These are phyloP conservation scores for Ambrosiella xylebori DNA, from an alignment of 2,329 filamentous ascomycete genomes.

Conservation along the genomic window DNA sequence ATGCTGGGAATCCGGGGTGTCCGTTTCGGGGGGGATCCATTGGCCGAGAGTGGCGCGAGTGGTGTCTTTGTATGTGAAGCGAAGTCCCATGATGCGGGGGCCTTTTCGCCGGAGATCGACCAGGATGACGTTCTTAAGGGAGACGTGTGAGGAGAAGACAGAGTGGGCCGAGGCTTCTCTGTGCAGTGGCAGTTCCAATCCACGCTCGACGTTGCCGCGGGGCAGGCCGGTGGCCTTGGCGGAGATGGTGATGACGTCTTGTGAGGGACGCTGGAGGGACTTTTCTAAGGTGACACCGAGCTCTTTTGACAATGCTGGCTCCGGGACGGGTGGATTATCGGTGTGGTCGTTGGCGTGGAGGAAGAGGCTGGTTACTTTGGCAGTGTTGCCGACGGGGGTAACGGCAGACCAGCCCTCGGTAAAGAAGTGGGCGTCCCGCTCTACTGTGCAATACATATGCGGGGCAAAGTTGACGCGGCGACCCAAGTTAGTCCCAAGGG, in stretches of 20 bases:
- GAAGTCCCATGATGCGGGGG: constrained; percentile 3
- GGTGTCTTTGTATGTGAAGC: constrained; percentile 5
- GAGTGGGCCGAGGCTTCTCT: not conserved
- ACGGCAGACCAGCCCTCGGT: constrained; percentile 8
- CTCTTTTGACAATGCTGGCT: constrained; percentile 8
- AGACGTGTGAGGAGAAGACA: constrained; percentile 1
- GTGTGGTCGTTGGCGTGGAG: constrained; percentile 7
- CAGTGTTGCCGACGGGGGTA: constrained; percentile 1
- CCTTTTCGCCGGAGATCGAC: constrained; percentile 4
- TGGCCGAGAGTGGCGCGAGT: constrained; percentile 6
- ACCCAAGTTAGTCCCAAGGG: constrained; percentile 1
- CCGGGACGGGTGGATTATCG: constrained; percentile 4
- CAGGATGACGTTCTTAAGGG: not conserved
- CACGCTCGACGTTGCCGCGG: not conserved
- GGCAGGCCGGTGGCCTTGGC: not conserved
- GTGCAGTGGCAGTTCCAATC: not conserved
- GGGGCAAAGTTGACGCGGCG: constrained; percentile 11
- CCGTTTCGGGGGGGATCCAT: constrained; percentile 7
- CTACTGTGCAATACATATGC: constrained; percentile 9
- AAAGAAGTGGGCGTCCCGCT: constrained; percentile 10
- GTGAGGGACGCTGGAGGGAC: not conserved
- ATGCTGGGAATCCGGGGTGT: constrained; percentile 2
- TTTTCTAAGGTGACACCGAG: constrained; percentile 1
- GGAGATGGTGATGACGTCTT: not conserved
- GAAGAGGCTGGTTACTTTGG: constrained; percentile 7